A percentile compares a stretch with the other conserved stretches of the same genome.
Conservation (phyloP, 1,139 yeast species). For the Spathaspora sp. region DNA sequence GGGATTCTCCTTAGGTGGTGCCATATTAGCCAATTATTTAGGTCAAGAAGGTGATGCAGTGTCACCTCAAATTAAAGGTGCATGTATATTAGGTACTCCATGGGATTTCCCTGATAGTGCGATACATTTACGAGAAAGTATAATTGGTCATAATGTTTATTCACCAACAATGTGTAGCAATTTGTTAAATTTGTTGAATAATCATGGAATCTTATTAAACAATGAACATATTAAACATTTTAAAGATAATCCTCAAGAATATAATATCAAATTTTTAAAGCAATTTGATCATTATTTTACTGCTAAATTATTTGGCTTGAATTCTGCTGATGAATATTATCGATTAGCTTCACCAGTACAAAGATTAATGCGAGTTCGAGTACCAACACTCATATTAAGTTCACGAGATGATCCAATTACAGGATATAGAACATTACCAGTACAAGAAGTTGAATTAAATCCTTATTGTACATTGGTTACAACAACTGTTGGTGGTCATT, state of each 20-base stretch:
- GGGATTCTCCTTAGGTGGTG: slow-evolving; percentile 61
- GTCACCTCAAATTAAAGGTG: slow-evolving; percentile 43
- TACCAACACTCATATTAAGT: slow-evolving; percentile 51
- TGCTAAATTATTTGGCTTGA: slow-evolving; percentile 53
- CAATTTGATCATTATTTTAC: slow-evolving; percentile 57
- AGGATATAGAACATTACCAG: slow-evolving; percentile 57
- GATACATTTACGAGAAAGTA: slow-evolving; percentile 38
- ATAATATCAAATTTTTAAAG: slow-evolving; percentile 28
- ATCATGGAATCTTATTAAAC: slow-evolving; percentile 36
- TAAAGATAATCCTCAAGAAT: slow-evolving; percentile 33
- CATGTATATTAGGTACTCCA: slow-evolving; percentile 52
- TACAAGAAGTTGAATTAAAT: slow-evolving; percentile 56
- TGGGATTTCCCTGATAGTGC: slow-evolving; percentile 57
- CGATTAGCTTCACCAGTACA: slow-evolving; percentile 53
- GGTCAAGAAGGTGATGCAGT: slow-evolving; percentile 49
- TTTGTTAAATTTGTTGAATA: slow-evolving; percentile 41
- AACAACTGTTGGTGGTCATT: slow-evolving; percentile 85
- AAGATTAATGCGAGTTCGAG: slow-evolving; percentile 48
- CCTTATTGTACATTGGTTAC: slow-evolving; percentile 68
- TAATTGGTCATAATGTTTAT: slow-evolving; percentile 48
- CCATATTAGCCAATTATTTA: slow-evolving; percentile 53
- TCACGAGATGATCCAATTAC: slow-evolving; percentile 60
- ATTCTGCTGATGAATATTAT: slow-evolving; percentile 54
- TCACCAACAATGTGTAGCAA: slow-evolving; percentile 56
- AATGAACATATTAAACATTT: slow-evolving; percentile 29